phyloP scores from a whole-genome alignment of 768 basidiomycete genomes.

The Mrakia blollopis region DNA sequence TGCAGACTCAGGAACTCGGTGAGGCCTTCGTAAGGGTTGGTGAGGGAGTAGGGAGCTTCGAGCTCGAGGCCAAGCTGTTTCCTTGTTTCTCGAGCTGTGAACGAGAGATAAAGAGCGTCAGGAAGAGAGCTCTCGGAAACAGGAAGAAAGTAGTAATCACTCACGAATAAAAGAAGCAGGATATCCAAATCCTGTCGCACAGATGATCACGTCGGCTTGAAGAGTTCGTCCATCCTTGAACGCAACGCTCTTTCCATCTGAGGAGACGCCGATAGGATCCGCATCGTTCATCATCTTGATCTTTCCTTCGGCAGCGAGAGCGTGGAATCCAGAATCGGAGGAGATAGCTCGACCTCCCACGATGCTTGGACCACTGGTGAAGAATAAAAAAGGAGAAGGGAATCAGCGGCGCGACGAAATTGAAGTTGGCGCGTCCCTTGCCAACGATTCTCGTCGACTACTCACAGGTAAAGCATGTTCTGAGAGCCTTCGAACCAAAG shows the following conservation, averaged over 20 bases:
- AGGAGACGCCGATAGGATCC: not conserved
- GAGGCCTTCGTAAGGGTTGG: not conserved
- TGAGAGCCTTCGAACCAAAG: not conserved
- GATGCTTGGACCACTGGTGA: not conserved
- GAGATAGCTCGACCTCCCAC: not conserved
- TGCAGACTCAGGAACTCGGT: not conserved
- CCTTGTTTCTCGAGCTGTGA: not conserved
- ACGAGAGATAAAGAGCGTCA: not conserved
- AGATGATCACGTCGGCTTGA: not conserved
- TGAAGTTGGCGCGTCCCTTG: not conserved
- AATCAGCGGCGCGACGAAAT: not conserved
- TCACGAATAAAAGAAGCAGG: not conserved
- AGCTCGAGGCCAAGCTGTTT: not conserved
- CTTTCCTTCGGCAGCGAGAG: not conserved
- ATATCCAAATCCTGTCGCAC: not conserved
- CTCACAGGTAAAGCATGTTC: not conserved
- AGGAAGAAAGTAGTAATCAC: no score
- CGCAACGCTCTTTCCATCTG: not conserved
- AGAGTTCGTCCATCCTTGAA: not conserved
- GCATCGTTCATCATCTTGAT: not conserved
- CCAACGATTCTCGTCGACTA: not conserved
- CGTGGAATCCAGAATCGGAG: not conserved
- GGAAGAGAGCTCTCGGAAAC: not conserved
- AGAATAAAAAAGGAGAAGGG: not conserved
- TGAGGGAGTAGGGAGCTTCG: not conserved